These are phyloP conservation scores for Penicillium roqueforti DNA, from an alignment of 495 filamentous ascomycete genomes.

Conservation along the genomic window DNA sequence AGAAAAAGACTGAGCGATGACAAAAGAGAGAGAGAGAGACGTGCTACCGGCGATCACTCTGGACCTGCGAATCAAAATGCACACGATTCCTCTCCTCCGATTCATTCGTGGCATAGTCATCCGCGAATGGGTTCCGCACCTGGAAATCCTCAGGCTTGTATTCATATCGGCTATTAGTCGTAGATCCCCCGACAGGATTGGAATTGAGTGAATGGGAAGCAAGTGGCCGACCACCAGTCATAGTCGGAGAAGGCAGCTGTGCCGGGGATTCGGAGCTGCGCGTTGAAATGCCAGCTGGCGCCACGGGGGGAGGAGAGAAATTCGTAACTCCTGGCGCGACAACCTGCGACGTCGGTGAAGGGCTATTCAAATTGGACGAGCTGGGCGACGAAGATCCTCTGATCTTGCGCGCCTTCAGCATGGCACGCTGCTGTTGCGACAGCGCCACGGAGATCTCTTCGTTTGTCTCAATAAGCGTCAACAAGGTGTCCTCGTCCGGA, in stretches of 20 bases:
- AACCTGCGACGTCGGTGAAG: constrained; percentile 15
- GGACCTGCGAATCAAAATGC: not conserved
- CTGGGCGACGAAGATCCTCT: constrained; percentile 23
- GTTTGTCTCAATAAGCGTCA: constrained; percentile 90
- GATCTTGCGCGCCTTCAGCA: constrained; percentile 63
- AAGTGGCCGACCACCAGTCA: constrained; percentile 13
- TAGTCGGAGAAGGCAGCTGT: constrained; percentile 10
- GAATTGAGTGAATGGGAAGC: not conserved
- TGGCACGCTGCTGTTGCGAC: constrained; percentile 73
- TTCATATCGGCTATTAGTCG: constrained; percentile 23
- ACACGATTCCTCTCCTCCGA: constrained; percentile 12
- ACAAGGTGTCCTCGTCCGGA: constrained; percentile 89
- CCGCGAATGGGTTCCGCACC: constrained; percentile 46
- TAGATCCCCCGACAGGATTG: not conserved
- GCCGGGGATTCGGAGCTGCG: constrained; percentile 4
- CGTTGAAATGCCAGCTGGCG: not conserved
- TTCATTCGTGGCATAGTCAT: constrained; percentile 28
- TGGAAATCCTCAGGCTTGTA: constrained; percentile 44
- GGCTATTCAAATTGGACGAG: constrained; percentile 15
- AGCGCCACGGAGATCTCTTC: constrained; percentile 76
- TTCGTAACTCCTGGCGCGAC: constrained; percentile 16
- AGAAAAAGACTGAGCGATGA: not conserved
- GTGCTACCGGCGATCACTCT: not conserved
- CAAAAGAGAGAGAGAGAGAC: not conserved
- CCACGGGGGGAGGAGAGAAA: not conserved